Percentiles rank a stretch among this genome's conserved stretches.
Evolutionary conservation across 1,284 basidiomycete genomes (phyloP).

Genomic region (Exsudoporus floridanus): DNA sequence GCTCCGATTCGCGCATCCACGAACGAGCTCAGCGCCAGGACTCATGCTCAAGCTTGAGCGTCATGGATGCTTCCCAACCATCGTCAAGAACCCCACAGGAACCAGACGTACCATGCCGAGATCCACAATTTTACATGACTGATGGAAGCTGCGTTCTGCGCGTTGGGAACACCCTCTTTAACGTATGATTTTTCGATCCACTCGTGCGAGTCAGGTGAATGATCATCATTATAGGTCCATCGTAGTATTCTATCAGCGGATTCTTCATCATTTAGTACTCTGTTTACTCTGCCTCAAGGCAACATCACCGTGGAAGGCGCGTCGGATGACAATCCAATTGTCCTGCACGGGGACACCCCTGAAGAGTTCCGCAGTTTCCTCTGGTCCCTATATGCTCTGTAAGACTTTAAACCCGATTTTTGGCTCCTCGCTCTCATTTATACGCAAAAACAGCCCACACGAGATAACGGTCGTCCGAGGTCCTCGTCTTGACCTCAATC

Average conservation of each 20-base stretch:
- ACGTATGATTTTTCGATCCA: slow-evolving; percentile 41
- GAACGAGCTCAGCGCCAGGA: slow-evolving; percentile 11
- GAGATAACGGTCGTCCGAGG: slow-evolving; percentile 51
- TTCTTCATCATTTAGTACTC: slow-evolving; percentile 56
- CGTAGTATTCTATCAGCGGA: slow-evolving; percentile 61
- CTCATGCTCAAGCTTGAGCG: slow-evolving; percentile 1
- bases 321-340: slow-evolving; percentile 62
- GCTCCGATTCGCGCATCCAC: slow-evolving; percentile 3
- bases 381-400: slow-evolving; percentile 60
- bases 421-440: not conserved
- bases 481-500: slow-evolving; percentile 47
- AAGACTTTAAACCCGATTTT: slow-evolving; percentile 38
- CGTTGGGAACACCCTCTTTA: slow-evolving; percentile 62
- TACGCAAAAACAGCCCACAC: slow-evolving; percentile 46
- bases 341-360: slow-evolving; percentile 57
- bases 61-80: slow-evolving; percentile 1
- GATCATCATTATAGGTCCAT: slow-evolving; percentile 50
- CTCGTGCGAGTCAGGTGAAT: not conserved
- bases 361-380: slow-evolving; percentile 64
- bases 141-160: slow-evolving; percentile 63
- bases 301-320: slow-evolving; percentile 48
- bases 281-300: slow-evolving; percentile 65
- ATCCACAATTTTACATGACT: slow-evolving; percentile 45
- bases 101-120: slow-evolving; percentile 26
- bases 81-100: slow-evolving; percentile 10